Evolutionary conservation across 352 stramenopile species (phyloP), one percentile per base, ranked within the genome.

Genomic region (Phytopythium sindhum): DNA sequence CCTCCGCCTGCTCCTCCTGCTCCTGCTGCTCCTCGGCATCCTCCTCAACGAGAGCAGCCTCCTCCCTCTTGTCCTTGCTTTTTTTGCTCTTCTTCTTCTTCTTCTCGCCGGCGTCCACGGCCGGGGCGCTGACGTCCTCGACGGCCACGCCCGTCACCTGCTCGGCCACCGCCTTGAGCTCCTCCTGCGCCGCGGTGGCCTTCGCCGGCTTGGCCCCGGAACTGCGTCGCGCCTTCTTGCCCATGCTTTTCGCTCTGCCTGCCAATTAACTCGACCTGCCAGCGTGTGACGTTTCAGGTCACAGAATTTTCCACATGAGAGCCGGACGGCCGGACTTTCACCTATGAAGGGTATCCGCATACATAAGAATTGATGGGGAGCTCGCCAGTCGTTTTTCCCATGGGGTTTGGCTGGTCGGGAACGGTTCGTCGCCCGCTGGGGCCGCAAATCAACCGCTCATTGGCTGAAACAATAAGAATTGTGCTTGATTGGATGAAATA

Each of bases 351-450:
- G 15, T 19, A 33, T 23, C 31, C 52, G 52, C 52, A 58, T 26
- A n/a, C 2, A 6, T 17, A 0, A 21, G 47, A 11, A 5, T 8
- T 17, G 60, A 57, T 67, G 60, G 19, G 29, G 67, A 69, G 63
- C 44, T 79, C 31, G 28, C n/a, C 1, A 9, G 9, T 8, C 15
- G 62, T 67, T 66, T 61, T 69, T 37, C 23, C 4, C 1, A 15
- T 28, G 29, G 24, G 35, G 63, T 74, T 80, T 80, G 73, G 70
- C 73, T 80, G 73, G 73, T 74, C 54, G 73, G 65, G 73, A 72
- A 70, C 66, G 63, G 8, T 15, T 28, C 26, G 28, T 15, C 44
- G 28, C 17, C 28, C 21, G 1, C 15, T 31, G 35, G 11, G 21
- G 4, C 19, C 28, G 19, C 28, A 44, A 44, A 24, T 60, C 37